Conservation (phyloP, 306 rosid genomes). For the Begonia masoniana region DNA sequence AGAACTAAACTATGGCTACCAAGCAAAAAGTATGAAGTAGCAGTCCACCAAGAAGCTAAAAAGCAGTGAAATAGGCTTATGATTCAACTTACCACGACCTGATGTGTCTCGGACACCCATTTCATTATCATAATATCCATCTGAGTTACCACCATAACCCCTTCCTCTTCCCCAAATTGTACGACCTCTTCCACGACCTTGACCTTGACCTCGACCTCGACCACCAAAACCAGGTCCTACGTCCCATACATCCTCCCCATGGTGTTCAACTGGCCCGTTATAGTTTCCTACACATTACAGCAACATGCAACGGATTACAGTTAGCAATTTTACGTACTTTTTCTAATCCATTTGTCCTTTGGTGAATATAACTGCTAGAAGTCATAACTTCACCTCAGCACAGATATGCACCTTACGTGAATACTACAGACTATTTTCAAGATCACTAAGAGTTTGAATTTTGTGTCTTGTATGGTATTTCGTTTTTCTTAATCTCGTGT, state of each 20-base stretch:
- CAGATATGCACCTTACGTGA: too few species aligned
- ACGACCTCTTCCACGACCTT: slow-evolving; percentile 58
- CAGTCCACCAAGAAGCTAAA: not conserved
- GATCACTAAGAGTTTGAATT: too few species aligned
- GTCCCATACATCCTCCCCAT: slow-evolving; percentile 61
- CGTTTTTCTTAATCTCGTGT: too few species aligned
- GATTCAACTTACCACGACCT: slow-evolving; percentile 38
- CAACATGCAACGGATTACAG: not conserved
- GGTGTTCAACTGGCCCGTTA: slow-evolving; percentile 50
- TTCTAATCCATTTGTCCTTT: too few species aligned
- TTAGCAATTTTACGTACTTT: not conserved
- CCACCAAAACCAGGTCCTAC: slow-evolving; percentile 63
- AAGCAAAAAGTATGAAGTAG: not conserved
- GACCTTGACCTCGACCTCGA: slow-evolving; percentile 65
- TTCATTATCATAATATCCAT: slow-evolving; percentile 57
- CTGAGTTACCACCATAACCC: slow-evolving; percentile 37
- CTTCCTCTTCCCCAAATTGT: slow-evolving; percentile 45
- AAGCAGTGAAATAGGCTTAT: not conserved
- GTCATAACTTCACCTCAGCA: too few species aligned
- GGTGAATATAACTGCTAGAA: too few species aligned
- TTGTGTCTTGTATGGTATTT: too few species aligned
- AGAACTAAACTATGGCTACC: not conserved
- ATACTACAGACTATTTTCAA: too few species aligned
- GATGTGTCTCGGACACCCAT: slow-evolving; percentile 46
- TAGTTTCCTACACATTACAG: slow-evolving; percentile 30